phyloP scores from a whole-genome alignment of 495 filamentous ascomycete species.

The Evansstolkia leycettana region DNA sequence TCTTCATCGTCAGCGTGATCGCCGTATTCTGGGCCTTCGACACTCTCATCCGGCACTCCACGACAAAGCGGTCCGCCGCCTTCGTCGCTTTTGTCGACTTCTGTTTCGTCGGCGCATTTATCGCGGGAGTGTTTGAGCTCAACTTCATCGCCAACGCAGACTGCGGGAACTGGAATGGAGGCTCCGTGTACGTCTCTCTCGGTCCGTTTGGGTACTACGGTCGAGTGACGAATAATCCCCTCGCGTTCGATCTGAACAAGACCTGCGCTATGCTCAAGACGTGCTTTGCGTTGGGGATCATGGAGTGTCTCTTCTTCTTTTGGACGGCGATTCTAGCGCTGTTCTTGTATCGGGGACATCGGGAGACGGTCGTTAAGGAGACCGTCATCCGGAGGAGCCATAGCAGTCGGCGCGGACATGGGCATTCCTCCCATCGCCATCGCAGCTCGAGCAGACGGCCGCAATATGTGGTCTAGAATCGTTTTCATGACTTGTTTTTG shows the following conservation, averaged over 20 bases:
- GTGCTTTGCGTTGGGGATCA: constrained; percentile 73
- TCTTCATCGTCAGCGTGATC: constrained; percentile 82
- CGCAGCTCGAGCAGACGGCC: constrained; percentile 24
- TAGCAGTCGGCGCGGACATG: constrained; percentile 23
- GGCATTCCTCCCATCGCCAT: constrained; percentile 15
- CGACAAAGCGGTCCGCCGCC: constrained; percentile 52
- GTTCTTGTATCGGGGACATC: constrained; percentile 34
- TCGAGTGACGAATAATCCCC: constrained; percentile 21
- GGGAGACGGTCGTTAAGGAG: constrained; percentile 28
- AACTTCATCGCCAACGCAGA: constrained; percentile 53
- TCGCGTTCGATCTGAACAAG: constrained; percentile 48
- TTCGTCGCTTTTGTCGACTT: constrained; percentile 76
- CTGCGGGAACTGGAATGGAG: constrained; percentile 46
- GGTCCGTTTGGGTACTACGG: constrained; percentile 45
- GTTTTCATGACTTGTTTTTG: too few relatives aligned
- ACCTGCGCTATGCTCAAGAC: constrained; percentile 83
- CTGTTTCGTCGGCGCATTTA: constrained; percentile 68
- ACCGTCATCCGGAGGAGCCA: constrained; percentile 34
- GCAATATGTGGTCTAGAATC: constrained; percentile 27
- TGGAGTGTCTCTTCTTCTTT: constrained; percentile 75
- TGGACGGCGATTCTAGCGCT: constrained; percentile 54
- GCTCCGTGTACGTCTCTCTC: constrained; percentile 41
- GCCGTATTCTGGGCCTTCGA: constrained; percentile 67
- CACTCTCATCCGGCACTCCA: constrained; percentile 71
- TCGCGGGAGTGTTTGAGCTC: constrained; percentile 66